phyloP scores from a whole-genome alignment of 2,329 filamentous ascomycete species.

The Leptosphaerulina australis region DNA sequence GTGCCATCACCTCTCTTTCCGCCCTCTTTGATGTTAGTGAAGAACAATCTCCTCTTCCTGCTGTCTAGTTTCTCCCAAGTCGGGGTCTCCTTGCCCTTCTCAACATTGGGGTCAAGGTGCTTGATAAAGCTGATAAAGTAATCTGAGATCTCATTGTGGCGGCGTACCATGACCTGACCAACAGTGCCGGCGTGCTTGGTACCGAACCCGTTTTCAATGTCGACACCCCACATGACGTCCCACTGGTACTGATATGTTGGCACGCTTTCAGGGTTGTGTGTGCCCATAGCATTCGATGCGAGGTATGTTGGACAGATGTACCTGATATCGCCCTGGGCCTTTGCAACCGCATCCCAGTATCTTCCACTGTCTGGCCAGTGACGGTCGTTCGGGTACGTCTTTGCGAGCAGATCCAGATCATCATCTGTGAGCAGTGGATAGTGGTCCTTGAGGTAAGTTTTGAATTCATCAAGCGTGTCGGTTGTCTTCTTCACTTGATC shows the following conservation, averaged over 20 bases:
- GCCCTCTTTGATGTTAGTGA: slow-evolving; percentile 39
- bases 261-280: slow-evolving; percentile 33
- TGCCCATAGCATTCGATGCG: slow-evolving; percentile 39
- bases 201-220: slow-evolving; percentile 41
- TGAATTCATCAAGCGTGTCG: slow-evolving; percentile 48
- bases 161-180: slow-evolving; percentile 41
- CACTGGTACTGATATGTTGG: slow-evolving; percentile 44
- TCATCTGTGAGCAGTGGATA: slow-evolving; percentile 60
- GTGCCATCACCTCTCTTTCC: slow-evolving; percentile 29
- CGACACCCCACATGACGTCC: slow-evolving; percentile 42
- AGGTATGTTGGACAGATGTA: slow-evolving; percentile 45
- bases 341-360: slow-evolving; percentile 43
- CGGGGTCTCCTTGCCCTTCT: slow-evolving; percentile 21
- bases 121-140: slow-evolving; percentile 45
- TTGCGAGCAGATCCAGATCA: slow-evolving; percentile 47
- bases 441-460: slow-evolving; percentile 42
- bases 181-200: slow-evolving; percentile 44
- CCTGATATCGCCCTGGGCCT: slow-evolving; percentile 44
- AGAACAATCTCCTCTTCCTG: slow-evolving; percentile 34
- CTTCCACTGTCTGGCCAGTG: slow-evolving; percentile 43
- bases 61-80: slow-evolving; percentile 35
- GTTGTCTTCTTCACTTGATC: slow-evolving; percentile 48
- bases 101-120: slow-evolving; percentile 39
- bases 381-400: slow-evolving; percentile 41
- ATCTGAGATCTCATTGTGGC: slow-evolving; percentile 37